phyloP scores from a whole-genome alignment of 306 rosid species.

The Pyrus bretschneideri region DNA sequence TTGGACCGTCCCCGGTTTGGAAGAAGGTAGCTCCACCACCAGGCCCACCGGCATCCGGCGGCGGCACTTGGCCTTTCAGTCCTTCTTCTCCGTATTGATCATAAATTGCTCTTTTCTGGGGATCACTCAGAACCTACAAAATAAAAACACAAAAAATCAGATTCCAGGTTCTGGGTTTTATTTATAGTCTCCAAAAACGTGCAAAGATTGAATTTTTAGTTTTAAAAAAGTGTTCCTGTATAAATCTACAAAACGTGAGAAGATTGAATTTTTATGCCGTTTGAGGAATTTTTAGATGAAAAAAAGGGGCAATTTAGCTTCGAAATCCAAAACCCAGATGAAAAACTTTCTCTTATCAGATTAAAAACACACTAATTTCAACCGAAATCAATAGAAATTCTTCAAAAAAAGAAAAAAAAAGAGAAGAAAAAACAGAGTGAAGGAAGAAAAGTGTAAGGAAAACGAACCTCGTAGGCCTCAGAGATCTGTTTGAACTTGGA shows the following conservation, averaged over 20 bases:
- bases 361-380: background rate
- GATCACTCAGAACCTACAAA: conserved; percentile 75
- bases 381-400: background rate
- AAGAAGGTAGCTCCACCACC: conserved; percentile 70
- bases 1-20: conserved; percentile 65
- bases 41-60: conserved; percentile 51
- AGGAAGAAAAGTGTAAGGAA: background rate
- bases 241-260: background rate
- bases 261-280: background rate
- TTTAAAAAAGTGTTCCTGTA: background rate
- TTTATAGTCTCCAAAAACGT: no score
- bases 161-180: background rate
- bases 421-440: no score
- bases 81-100: conserved; percentile 93
- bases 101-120: conserved; percentile 77
- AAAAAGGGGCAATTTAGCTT: background rate
- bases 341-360: background rate
- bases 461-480: conserved; percentile 73
- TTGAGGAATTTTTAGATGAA: background rate
- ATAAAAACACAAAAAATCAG: background rate
- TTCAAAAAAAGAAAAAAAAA: background rate
- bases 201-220: background rate
- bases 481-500: conserved; percentile 75
- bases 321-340: background rate
- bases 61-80: conserved; percentile 74